Evolutionary conservation across 202 grass and related monocot species (phyloP), one percentile per base, ranked within the genome.

Genomic region (Schoenoplectus triqueter): DNA sequence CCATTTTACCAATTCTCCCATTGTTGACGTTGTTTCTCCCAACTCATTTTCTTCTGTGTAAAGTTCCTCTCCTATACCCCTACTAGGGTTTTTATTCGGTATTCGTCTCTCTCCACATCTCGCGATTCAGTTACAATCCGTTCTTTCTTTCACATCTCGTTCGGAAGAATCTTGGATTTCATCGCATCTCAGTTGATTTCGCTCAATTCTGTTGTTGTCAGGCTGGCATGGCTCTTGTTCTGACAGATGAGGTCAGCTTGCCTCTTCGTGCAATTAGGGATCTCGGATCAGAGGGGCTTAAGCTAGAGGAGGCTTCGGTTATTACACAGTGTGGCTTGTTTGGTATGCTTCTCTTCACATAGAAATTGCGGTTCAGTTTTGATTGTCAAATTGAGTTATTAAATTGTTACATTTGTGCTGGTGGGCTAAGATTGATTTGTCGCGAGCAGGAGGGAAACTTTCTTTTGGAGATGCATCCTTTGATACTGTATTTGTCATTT

Each of bases 211-310:
- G 4, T 1, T 66, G 80, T 21, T 13, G 20, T 69, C 13, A 55
- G 81, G 49, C 55, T 19, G 87, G 83, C 15, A 87, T 89, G 65
- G 67, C 84, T 49, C 93, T 95, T 49, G 85, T 86, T 50, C 78
- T 98, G 39, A 98, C 95, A 86, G 93, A 95, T 59, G 91, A 93
- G 39, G 85, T 91, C 69, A 90, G 52, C 39, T 82, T 95, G 66
- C 87, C 93, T 41, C 82, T 98, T 31, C 81, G 80, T 50, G 85
- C 81, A 80, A 89, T 93, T 56, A 73, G 83, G 42, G 83, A 90
- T 89, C 87, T 93, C 71, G 78, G 72, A 68, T 86, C 68, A 10
- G 83, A 89, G 4, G 92, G 87, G 13, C 85, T 95, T 73, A 84
- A 87, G 49, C 74, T 63, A 73, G 91, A 97, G 69, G 92, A 92